Evolutionary conservation across 2,329 filamentous ascomycete species (phyloP).

Genomic region (Claviceps maximensis): DNA sequence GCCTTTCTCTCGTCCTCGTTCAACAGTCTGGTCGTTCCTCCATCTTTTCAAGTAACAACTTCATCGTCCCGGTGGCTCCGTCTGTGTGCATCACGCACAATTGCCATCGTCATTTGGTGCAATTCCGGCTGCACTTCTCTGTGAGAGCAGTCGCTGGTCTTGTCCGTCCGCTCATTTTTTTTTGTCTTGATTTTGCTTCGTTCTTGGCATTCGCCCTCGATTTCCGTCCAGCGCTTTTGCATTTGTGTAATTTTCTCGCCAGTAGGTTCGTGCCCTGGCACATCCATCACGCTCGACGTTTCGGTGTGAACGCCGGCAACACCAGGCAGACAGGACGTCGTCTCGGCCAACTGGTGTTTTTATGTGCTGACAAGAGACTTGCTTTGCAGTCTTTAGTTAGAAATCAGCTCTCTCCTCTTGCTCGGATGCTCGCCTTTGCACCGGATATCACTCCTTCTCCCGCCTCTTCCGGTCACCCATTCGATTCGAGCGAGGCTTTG

Average conservation of each 20-base stretch:
- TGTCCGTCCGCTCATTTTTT: constrained; percentile 45
- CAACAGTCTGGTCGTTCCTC: constrained; percentile 4
- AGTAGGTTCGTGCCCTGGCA: constrained; percentile 1
- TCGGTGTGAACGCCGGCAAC: background rate
- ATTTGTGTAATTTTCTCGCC: constrained; percentile 4
- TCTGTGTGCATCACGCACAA: constrained; percentile 5
- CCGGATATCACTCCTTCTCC: background rate
- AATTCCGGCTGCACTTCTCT: constrained; percentile 41
- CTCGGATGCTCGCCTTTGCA: background rate
- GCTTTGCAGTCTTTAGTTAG: background rate
- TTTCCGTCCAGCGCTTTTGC: constrained; percentile 4
- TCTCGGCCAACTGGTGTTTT: background rate
- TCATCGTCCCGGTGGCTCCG: constrained; percentile 4
- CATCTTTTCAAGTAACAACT: constrained; percentile 2
- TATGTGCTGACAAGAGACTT: background rate
- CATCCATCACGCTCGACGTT: background rate
- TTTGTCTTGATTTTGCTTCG: constrained; percentile 17
- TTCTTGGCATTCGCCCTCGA: constrained; percentile 9
- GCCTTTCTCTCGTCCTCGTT: constrained; percentile 7
- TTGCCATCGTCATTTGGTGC: constrained; percentile 27
- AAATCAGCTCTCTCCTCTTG: background rate
- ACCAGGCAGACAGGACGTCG: background rate
- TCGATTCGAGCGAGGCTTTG: background rate
- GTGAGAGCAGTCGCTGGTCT: constrained; percentile 41
- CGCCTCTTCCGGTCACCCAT: background rate